A percentile compares a stretch with the other conserved stretches of the same genome.
Conservation (phyloP, 2,329 filamentous ascomycete species). For the Ceratocystis cacaofunesta region DNA sequence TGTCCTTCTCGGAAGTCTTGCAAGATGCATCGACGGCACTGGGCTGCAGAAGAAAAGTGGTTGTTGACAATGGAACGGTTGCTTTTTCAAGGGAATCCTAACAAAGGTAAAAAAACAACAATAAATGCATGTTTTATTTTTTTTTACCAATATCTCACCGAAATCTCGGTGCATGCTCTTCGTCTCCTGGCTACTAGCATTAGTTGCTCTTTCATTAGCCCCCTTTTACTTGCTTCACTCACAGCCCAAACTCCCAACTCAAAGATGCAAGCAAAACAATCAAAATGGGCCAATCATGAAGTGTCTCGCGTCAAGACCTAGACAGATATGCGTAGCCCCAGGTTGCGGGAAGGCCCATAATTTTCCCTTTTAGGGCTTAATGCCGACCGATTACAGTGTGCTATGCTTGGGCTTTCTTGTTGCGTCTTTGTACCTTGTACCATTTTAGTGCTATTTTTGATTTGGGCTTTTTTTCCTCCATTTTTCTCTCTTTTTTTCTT, state of each 20-base stretch:
- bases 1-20: not conserved
- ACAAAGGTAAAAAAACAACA: not conserved
- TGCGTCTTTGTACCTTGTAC: slow-evolving; percentile 2
- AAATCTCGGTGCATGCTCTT: too few species aligned
- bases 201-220: not conserved
- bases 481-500: slow-evolving; percentile 4
- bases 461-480: slow-evolving; percentile 19
- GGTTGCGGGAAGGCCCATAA: not conserved
- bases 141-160: too few species aligned
- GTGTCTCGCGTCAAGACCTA: not conserved
- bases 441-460: slow-evolving; percentile 9
- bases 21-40: not conserved
- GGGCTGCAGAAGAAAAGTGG: not conserved
- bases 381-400: not conserved
- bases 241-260: not conserved
- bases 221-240: not conserved
- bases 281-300: not conserved
- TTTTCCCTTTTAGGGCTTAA: not conserved
- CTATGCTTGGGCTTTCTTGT: too few species aligned
- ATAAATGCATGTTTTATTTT: not conserved
- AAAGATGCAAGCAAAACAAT: not conserved
- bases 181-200: not conserved
- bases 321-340: not conserved
- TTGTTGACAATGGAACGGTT: not conserved
- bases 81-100: too few species aligned